These are phyloP conservation scores for Phytophthora pistaciae DNA, from an alignment of 352 stramenopile species.

Conservation along the genomic window DNA sequence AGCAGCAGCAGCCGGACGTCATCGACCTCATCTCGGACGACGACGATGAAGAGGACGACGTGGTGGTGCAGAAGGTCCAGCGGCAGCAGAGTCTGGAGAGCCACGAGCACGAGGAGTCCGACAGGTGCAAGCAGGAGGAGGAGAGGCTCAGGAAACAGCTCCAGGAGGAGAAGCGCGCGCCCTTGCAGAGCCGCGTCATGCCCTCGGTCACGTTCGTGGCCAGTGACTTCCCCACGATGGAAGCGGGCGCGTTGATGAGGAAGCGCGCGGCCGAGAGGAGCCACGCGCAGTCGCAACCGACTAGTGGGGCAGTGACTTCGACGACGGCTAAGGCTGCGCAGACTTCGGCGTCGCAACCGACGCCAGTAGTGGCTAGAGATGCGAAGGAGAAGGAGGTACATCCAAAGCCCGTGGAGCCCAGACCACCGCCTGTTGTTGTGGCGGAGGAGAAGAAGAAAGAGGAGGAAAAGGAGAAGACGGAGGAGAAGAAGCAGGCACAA, in stretches of 20 bases:
- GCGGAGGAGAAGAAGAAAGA: not conserved
- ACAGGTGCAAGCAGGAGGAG: not conserved
- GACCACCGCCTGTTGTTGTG: constrained; percentile 4
- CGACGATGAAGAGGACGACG: constrained; percentile 16
- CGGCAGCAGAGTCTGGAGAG: not conserved
- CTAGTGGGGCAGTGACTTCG: too few species aligned
- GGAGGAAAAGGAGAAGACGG: not conserved
- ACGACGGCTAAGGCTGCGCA: not conserved
- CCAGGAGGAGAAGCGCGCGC: not conserved
- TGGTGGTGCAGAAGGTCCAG: constrained; percentile 15
- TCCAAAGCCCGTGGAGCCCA: constrained; percentile 2
- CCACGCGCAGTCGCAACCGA: not conserved
- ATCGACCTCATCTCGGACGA: constrained; percentile 40
- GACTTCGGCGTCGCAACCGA: not conserved
- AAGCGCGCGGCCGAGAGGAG: constrained; percentile 12
- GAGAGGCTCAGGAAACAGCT: too few species aligned
- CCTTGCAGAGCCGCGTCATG: constrained; percentile 43
- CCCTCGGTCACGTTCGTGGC: constrained; percentile 27
- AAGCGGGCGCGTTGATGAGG: constrained; percentile 17
- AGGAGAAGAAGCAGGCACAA: not conserved
- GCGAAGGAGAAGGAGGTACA: constrained; percentile 5
- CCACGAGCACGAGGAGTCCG: not conserved
- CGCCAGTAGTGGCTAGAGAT: not conserved
- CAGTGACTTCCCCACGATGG: constrained; percentile 49
- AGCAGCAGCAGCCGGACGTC: constrained; percentile 15